phyloP scores from a whole-genome alignment of 2,329 filamentous ascomycete genomes.

The Neonectria sp. region DNA sequence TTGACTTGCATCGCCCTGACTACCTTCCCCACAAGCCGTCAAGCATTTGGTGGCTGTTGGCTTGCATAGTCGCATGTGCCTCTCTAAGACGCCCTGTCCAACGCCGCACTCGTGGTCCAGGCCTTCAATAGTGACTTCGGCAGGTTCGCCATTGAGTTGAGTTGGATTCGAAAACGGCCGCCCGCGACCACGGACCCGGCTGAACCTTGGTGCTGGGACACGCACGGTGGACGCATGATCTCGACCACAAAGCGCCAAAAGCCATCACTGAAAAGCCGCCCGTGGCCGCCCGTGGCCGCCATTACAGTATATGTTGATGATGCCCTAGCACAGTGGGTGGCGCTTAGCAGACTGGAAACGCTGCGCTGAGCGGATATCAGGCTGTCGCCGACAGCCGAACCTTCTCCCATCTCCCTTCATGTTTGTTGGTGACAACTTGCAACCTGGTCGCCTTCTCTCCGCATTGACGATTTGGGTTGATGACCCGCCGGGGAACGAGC shows the following conservation, averaged over 20 bases:
- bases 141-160: not conserved
- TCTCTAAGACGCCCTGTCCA: conserved; percentile 4
- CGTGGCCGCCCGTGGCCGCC: not conserved
- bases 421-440: not conserved
- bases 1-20: not conserved
- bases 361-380: not conserved
- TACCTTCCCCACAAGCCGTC: not conserved
- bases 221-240: conserved; percentile 1
- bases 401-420: not conserved
- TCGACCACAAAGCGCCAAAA: conserved; percentile 15
- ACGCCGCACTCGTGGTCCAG: conserved; percentile 2
- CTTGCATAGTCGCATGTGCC: conserved; percentile 1
- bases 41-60: not conserved
- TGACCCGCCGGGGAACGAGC: not conserved
- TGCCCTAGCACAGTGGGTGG: not conserved
- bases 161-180: conserved; percentile 18
- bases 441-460: not conserved
- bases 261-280: conserved; percentile 12
- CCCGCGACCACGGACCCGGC: conserved; percentile 1
- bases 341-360: not conserved
- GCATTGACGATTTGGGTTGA: not conserved
- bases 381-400: not conserved
- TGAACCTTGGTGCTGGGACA: conserved; percentile 14
- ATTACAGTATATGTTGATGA: not conserved
- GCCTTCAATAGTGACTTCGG: not conserved